Conservation (phyloP, 2,329 filamentous ascomycete genomes). For the Nothomitra cinnamomea region DNA sequence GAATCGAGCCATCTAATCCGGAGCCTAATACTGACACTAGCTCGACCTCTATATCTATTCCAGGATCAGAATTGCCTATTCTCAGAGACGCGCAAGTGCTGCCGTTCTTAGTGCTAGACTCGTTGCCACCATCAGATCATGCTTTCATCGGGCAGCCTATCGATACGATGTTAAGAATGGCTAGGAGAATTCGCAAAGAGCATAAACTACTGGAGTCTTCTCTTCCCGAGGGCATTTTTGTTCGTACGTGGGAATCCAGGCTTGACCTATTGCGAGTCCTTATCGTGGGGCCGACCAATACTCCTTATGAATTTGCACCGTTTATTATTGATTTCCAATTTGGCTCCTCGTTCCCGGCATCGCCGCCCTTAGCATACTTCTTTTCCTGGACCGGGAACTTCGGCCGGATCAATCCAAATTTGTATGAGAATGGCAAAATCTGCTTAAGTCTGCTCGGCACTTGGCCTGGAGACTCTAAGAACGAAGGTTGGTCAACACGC, state of each 20-base stretch:
- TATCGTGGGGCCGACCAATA: constrained; percentile 1
- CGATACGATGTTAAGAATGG: constrained; percentile 16
- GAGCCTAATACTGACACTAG: background rate
- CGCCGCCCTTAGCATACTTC: background rate
- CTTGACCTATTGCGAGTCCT: constrained; percentile 4
- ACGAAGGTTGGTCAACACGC: constrained; percentile 9
- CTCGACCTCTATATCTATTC: no score
- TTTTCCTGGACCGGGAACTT: background rate
- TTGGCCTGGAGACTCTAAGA: constrained; percentile 22
- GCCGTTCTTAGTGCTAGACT: constrained; percentile 24
- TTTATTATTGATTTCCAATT: constrained; percentile 5
- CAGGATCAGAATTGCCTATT: background rate
- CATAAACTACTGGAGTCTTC: constrained; percentile 38
- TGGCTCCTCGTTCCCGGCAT: background rate
- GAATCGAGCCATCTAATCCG: background rate
- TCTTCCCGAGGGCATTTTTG: constrained; percentile 3
- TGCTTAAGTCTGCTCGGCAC: constrained; percentile 4
- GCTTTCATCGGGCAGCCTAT: constrained; percentile 19
- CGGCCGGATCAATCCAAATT: constrained; percentile 5
- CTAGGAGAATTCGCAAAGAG: constrained; percentile 38
- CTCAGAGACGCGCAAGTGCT: background rate
- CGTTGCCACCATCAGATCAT: constrained; percentile 25
- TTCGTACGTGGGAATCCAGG: background rate
- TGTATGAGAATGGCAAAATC: constrained; percentile 4
- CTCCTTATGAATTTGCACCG: constrained; percentile 4